Base-by-base conservation (phyloP, 441 rosid species). In the Gossypium davidsonii region DNA sequence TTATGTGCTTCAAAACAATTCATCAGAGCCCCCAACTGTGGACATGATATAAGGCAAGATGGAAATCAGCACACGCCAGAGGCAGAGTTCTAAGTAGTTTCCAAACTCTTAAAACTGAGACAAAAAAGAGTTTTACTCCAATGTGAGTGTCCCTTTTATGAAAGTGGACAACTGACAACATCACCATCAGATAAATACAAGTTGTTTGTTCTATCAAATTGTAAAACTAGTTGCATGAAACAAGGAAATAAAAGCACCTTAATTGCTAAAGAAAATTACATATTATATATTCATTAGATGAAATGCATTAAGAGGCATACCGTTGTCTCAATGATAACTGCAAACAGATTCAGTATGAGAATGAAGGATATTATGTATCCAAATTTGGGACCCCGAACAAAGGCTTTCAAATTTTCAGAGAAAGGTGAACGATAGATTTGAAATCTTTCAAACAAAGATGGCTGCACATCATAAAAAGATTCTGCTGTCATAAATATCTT, bases 291-390 rank as follows among this genome's bases (percentile, higher is more conserved):
- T 69, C 73, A 77, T 26, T 68, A 34, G 58, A 57, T 66, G 67
- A 66, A 65, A 49, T 67, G 8, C 15, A 57, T 76, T 70, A 63
- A 63, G 49, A 74, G 62, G 21, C 87, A 72, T 92, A 95, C 99
- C 96, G 96, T 91, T 81, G 98, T 90, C 84, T 93, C 99, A 55
- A 90, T 83, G 55, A 93, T 83, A 70, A 95, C 99, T 46, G 98
- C 95, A 72, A 87, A 58, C 73, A 95, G 83, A 82, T 95, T 95
- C 80, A 95, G 56, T 58, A 93, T 11, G 67, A 95, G 99, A 81
- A 89, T 60, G 79, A 84, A 89, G 72, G 97, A 88, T 82, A 95
- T 72, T 11, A 84, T 20, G 74, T 89, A 95, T 74, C 96, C 91
- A 83, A 95, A 95, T 77, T 63, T 84, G 61, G 89, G 85, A 80